phyloP scores from a whole-genome alignment of 208 protist species.

The Leishmania aethiopica region DNA sequence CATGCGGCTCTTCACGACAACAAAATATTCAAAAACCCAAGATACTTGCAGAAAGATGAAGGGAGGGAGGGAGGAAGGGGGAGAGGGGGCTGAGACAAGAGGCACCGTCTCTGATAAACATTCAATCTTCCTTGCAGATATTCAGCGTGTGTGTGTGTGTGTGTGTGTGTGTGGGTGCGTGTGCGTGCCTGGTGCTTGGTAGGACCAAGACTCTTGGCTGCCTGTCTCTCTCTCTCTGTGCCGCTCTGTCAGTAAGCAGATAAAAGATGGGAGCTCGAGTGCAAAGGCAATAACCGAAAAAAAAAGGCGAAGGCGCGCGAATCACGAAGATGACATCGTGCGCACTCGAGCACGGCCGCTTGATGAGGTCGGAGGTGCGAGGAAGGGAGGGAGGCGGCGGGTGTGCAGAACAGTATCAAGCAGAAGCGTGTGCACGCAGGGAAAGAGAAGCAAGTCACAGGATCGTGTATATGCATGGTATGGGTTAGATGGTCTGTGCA shows the following conservation, averaged over 20 bases:
- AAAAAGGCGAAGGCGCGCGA: background rate
- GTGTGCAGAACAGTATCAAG: background rate
- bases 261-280: too few relatives aligned
- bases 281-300: background rate
- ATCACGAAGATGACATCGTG: background rate
- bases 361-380: background rate
- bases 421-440: background rate
- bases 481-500: background rate
- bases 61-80: background rate
- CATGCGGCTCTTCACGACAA: background rate
- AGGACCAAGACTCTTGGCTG: background rate
- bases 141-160: background rate
- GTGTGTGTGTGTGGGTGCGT: too few relatives aligned
- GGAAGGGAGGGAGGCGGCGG: background rate
- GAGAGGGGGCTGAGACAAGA: background rate
- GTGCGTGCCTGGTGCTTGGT: background rate
- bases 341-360: background rate
- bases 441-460: background rate
- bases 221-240: background rate
- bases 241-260: too few relatives aligned
- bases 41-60: background rate
- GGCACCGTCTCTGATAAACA: background rate
- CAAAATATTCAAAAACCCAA: background rate
- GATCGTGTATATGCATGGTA: background rate
- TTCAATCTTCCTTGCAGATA: background rate